Evolutionary conservation across 306 rosid species (phyloP), one percentile per base, ranked within the genome.

Genomic region (Urtica urens): DNA sequence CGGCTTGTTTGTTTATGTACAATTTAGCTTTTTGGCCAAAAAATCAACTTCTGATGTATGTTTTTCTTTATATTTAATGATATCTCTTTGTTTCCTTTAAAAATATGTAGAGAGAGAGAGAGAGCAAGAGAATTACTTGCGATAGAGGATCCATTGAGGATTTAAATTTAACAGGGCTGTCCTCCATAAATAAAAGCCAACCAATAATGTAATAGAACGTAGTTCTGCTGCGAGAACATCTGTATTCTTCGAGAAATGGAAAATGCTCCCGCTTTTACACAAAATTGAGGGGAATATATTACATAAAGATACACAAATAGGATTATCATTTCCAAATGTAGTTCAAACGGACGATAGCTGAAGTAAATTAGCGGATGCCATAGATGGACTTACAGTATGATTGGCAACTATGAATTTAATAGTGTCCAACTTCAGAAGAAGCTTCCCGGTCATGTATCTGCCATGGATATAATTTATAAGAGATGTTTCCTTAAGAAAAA

Each of bases 361-460:
- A 33, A 15, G 28, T 3, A 28, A 25, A n/a, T n/a, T 31, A 53
- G 53, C 17, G 11, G 16, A 33, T 17, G 28, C 3, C 23, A 25
- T 23, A 52, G 34, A 31, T 28, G 41, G 51, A 42, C 55, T 57
- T 83, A 88, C 97, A 64, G 97, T 83, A 67, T 88, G 97, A 66
- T 88, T 83, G 57, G 93, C 86, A 64, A 88, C 78, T 51, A 88
- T 84, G 64, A 88, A 88, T 66, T 88, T 83, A 57, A 88, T 90
- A 21, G 93, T 72, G 44, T 88, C 97, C 74, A 88, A 74, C 78
- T 88, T 88, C 86, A 88, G 60, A 68, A 88, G 95, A 47, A 84
- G 82, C 80, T 88, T 88, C 49, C 97, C 97, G 22, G 93, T 88
- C 97, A 88, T 88, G 70, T 81, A 88, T 37, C 97, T 87, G 88